Conservation (phyloP, 2,329 filamentous ascomycete genomes). For the Aureobasidium melanogenum region DNA sequence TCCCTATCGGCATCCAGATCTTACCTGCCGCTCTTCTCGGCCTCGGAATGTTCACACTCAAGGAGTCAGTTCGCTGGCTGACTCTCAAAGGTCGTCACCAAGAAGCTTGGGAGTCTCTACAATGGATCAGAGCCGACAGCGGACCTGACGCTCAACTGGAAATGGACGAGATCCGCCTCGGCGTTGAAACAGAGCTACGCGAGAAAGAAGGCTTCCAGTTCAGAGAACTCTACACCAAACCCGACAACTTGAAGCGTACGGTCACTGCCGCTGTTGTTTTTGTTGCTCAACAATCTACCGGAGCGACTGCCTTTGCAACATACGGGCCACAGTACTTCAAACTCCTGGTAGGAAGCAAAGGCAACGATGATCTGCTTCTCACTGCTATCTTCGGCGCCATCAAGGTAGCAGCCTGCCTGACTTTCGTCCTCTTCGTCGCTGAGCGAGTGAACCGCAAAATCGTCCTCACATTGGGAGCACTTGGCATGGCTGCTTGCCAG, state of each 20-base stretch:
- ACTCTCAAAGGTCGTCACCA: slow-evolving; percentile 36
- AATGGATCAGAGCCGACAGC: slow-evolving; percentile 43
- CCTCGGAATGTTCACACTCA: slow-evolving; percentile 39
- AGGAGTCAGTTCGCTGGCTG: slow-evolving; percentile 44
- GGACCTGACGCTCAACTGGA: slow-evolving; percentile 32
- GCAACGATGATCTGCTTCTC: slow-evolving; percentile 37
- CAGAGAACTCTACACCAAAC: slow-evolving; percentile 35
- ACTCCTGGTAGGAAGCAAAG: slow-evolving; percentile 38
- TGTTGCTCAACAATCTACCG: slow-evolving; percentile 45
- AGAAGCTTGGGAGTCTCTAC: slow-evolving; percentile 40
- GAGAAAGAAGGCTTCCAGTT: slow-evolving; percentile 37
- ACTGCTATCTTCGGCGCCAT: slow-evolving; percentile 47
- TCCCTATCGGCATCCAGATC: slow-evolving; percentile 46
- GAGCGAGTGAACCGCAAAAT: slow-evolving; percentile 40
- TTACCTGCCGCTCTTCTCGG: slow-evolving; percentile 40
- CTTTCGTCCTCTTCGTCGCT: slow-evolving; percentile 46
- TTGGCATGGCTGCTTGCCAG: slow-evolving; percentile 29
- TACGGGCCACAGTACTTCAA: slow-evolving; percentile 49
- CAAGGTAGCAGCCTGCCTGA: slow-evolving; percentile 42
- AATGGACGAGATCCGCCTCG: slow-evolving; percentile 42
- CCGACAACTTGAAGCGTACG: slow-evolving; percentile 37
- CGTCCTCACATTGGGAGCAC: slow-evolving; percentile 23
- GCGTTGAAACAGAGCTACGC: slow-evolving; percentile 37
- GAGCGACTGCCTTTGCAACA: slow-evolving; percentile 37
- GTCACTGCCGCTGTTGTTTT: slow-evolving; percentile 40